Evolutionary conservation across 441 rosid genomes (phyloP).

Genomic region (Croton laevigatus): DNA sequence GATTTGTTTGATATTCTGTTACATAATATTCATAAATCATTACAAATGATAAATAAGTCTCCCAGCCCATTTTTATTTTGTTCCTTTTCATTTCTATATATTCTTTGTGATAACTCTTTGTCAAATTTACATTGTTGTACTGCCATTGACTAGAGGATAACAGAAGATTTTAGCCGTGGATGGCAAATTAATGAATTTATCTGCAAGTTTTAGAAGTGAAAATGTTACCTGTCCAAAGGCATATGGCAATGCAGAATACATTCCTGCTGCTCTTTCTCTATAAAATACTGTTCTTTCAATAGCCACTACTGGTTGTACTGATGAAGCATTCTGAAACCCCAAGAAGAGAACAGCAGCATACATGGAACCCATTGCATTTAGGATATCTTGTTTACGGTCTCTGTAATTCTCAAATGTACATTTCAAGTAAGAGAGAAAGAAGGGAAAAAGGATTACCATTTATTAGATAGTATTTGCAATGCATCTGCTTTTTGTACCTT

Average conservation of each 20-base stretch:
- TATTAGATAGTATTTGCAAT: not conserved
- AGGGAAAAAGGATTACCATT: not conserved
- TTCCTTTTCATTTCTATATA: too few species aligned
- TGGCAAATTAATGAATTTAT: not conserved
- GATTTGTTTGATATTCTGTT: not conserved
- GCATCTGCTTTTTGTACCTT: conserved; percentile 43
- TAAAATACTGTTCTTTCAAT: conserved; percentile 80
- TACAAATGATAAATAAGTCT: not conserved
- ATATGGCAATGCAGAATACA: conserved; percentile 84
- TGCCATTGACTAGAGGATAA: too few species aligned
- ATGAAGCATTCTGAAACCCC: conserved; percentile 54
- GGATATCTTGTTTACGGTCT: conserved; percentile 46
- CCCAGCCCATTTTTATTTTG: not conserved
- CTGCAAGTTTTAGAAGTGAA: not conserved
- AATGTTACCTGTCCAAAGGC: conserved; percentile 74
- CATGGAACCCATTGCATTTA: conserved; percentile 86
- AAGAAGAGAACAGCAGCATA: conserved; percentile 64
- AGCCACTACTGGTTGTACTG: conserved; percentile 73
- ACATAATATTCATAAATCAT: not conserved
- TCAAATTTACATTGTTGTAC: too few species aligned
- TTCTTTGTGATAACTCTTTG: too few species aligned
- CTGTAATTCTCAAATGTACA: conserved; percentile 27
- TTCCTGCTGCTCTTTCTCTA: conserved; percentile 81
- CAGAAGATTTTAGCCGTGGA: not conserved
- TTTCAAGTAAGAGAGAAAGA: not conserved